Evolutionary conservation across 2,329 filamentous ascomycete genomes (phyloP), one percentile per base, ranked within the genome.

Genomic region (Chalaropsis ovoidea): DNA sequence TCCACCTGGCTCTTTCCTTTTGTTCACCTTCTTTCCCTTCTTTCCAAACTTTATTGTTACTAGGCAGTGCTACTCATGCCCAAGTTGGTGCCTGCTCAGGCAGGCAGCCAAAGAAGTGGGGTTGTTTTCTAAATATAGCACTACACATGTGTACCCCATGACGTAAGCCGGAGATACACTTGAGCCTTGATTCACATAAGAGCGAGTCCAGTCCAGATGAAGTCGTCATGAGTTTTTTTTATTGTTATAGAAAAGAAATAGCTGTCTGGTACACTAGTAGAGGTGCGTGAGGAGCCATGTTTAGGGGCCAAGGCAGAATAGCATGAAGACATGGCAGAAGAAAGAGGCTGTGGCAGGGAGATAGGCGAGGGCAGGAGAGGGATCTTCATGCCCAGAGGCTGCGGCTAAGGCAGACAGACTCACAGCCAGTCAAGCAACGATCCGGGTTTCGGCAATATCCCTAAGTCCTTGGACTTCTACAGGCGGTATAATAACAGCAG

Each of bases 321-420:
- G 17, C 7, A 22, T 43, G 19, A 35, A n/a, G 60, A 22, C 39
- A 43, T 62, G 22, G 27, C 24, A 52, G n/a, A 41, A 35, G 45
- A 41, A 63, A 39, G 54, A 58, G 27, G 54, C 54, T 58, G 27
- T n/a, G 54, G 54, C 15, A 58, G 27, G 27, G 54, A 47, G 15
- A 6, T 35, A 4, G 52, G 15, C 13, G 52, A 13, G 24, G 17
- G 54, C n/a, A 4, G 52, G 15, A n/a, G 52, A 13, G 24, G 17
- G 54, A 58, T 58, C 6, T 39, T 58, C n/a, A 19, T 58, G 27
- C n/a, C 31, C 31, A 19, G 54, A 58, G 27, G 3, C 27, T 8
- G 22, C 10, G 47, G 19, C 11, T 10, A 19, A 58, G 54, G 54
- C 54, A 58, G 54, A 58, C 27, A 47, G 17, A 47, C 24, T n/a